Percentiles rank a stretch among this genome's conserved stretches.
Evolutionary conservation across 768 basidiomycete species (phyloP).

Genomic region (Tricholoma sp.): DNA sequence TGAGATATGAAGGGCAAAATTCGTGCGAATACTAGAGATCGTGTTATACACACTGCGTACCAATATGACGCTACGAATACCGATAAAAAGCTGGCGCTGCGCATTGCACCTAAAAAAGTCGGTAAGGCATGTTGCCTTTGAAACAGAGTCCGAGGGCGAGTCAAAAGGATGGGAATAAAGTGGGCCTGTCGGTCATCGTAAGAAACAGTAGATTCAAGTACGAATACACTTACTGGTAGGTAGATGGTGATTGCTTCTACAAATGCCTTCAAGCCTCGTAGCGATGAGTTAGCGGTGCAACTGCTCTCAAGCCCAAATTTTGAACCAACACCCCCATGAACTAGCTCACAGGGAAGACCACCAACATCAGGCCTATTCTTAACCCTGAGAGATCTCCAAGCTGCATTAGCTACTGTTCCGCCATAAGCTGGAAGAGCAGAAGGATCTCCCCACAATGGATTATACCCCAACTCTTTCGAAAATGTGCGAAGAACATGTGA

Average conservation of each 20-base stretch:
- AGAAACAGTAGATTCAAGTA: background rate
- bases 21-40: slow-evolving; percentile 60
- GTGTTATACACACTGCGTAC: slow-evolving; percentile 63
- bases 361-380: slow-evolving; percentile 49
- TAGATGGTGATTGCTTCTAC: slow-evolving; percentile 61
- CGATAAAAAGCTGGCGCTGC: slow-evolving; percentile 70
- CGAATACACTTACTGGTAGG: slow-evolving; percentile 53
- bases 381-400: slow-evolving; percentile 57
- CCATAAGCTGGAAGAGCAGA: slow-evolving; percentile 56
- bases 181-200: slow-evolving; percentile 49
- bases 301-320: slow-evolving; percentile 44
- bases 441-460: slow-evolving; percentile 62
- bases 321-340: slow-evolving; percentile 55
- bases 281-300: slow-evolving; percentile 53
- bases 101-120: slow-evolving; percentile 47
- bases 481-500: slow-evolving; percentile 38
- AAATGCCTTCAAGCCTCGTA: slow-evolving; percentile 56
- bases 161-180: slow-evolving; percentile 60
- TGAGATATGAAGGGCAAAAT: slow-evolving; percentile 66
- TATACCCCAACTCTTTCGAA: slow-evolving; percentile 53
- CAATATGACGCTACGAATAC: slow-evolving; percentile 69
- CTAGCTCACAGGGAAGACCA: slow-evolving; percentile 72
- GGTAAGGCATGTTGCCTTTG: slow-evolving; percentile 33
- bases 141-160: slow-evolving; percentile 49
- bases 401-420: slow-evolving; percentile 40